phyloP scores from a whole-genome alignment of 306 rosid species.

The Sesbania bispinosa region DNA sequence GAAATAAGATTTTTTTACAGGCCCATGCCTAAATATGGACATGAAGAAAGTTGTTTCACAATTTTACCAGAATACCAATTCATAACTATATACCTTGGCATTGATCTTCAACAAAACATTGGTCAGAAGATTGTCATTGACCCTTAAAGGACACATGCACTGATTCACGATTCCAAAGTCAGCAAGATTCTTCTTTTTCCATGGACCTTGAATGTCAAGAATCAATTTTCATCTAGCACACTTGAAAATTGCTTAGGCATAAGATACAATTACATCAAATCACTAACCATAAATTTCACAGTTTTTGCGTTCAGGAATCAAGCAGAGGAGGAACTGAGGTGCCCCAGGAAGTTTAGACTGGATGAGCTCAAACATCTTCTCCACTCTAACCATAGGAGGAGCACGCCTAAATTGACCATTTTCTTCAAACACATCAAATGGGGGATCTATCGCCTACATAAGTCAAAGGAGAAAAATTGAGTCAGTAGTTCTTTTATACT shows the following conservation, averaged over 20 bases:
- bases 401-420: conserved; percentile 75
- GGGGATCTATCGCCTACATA: conserved; percentile 49
- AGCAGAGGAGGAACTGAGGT: conserved; percentile 77
- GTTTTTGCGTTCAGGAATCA: conserved; percentile 91
- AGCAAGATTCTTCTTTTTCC: conserved; percentile 88
- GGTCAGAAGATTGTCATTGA: conserved; percentile 76
- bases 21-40: neutral
- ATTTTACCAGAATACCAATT: neutral
- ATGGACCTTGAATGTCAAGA: conserved; percentile 62
- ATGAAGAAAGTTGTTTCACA: neutral
- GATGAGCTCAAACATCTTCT: conserved; percentile 79
- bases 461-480: neutral
- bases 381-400: conserved; percentile 88
- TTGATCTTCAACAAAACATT: conserved; percentile 83
- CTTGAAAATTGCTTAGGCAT: neutral
- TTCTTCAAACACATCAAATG: conserved; percentile 77
- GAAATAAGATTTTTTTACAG: neutral
- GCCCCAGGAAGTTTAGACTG: conserved; percentile 87
- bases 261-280: neutral
- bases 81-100: conserved; percentile 64
- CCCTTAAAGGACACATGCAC: conserved; percentile 77
- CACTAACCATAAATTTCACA: conserved; percentile 81
- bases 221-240: neutral
- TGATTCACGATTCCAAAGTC: conserved; percentile 78
- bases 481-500: neutral